These are phyloP conservation scores for Lenwebbia sp. DNA, from an alignment of 345 rosid species.

Conservation along the genomic window DNA sequence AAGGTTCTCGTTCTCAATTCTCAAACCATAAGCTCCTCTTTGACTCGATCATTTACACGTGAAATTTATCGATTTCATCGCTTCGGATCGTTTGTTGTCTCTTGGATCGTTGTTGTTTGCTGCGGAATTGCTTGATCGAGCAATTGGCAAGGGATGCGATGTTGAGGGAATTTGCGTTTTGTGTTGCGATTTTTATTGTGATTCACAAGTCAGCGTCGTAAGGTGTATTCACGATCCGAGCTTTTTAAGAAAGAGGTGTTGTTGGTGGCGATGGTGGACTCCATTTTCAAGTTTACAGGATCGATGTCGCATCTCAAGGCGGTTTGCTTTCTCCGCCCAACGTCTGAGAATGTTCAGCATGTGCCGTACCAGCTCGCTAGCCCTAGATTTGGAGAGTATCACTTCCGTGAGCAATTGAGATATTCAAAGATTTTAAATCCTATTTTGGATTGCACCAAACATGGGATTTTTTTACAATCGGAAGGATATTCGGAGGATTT, in stretches of 20 bases:
- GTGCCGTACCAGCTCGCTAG: conserved; percentile 60
- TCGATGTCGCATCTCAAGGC: conserved; percentile 95
- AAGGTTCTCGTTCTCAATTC: conserved; percentile 91
- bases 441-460: background rate
- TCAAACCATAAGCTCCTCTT: conserved; percentile 44
- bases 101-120: background rate
- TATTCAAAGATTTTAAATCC: background rate
- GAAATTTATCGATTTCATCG: background rate
- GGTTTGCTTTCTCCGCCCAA: conserved; percentile 74
- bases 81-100: background rate
- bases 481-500: background rate
- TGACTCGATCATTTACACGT: no score
- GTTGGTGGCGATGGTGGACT: conserved; percentile 78
- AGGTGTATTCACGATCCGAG: conserved; percentile 87
- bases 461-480: background rate
- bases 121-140: background rate
- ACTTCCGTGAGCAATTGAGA: conserved; percentile 38
- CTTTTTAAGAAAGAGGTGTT: conserved; percentile 89
- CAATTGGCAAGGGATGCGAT: background rate
- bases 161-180: background rate
- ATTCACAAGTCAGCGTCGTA: conserved; percentile 58
- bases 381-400: conserved; percentile 81
- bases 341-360: conserved; percentile 72
- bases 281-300: conserved; percentile 67
- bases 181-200: background rate